phyloP scores from a whole-genome alignment of 192 early-diverging fungal species.

The Linnemannia elongata region DNA sequence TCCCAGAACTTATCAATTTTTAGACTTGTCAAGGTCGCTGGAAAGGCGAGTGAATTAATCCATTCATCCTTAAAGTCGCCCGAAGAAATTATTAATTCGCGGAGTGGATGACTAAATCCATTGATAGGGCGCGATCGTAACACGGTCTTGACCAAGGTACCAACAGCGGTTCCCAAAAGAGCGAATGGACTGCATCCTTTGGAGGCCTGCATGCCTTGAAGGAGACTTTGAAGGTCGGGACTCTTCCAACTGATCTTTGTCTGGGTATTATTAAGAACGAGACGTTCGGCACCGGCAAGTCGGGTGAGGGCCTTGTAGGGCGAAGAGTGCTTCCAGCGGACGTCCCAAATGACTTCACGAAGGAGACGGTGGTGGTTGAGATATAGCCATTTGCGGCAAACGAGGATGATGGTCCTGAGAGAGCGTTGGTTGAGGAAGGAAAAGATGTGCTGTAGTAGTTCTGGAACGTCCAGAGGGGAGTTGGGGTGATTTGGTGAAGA shows the following conservation, averaged over 20 bases:
- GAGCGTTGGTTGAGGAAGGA: background rate
- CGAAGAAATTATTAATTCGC: background rate
- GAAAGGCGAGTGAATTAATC: background rate
- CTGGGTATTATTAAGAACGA: background rate
- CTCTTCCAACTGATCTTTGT: too few relatives aligned
- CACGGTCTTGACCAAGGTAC: too few relatives aligned
- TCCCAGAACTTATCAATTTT: background rate
- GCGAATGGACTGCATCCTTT: too few relatives aligned
- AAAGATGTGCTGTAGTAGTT: background rate
- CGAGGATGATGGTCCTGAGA: background rate
- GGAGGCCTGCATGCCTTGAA: too few relatives aligned
- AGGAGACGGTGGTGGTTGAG: background rate
- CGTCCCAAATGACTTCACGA: background rate
- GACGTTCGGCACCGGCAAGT: background rate
- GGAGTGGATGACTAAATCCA: background rate
- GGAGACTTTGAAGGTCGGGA: too few relatives aligned
- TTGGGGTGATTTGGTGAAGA: background rate
- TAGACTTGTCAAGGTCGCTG: background rate
- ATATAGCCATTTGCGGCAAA: background rate
- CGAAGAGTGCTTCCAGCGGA: background rate
- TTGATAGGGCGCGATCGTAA: too few relatives aligned
- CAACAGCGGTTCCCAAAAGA: too few relatives aligned
- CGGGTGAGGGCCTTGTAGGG: background rate
- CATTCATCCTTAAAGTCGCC: too few relatives aligned
- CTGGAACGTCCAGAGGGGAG: background rate